phyloP scores from a whole-genome alignment of 2,329 filamentous ascomycete species.

The Aureobasidium musti region DNA sequence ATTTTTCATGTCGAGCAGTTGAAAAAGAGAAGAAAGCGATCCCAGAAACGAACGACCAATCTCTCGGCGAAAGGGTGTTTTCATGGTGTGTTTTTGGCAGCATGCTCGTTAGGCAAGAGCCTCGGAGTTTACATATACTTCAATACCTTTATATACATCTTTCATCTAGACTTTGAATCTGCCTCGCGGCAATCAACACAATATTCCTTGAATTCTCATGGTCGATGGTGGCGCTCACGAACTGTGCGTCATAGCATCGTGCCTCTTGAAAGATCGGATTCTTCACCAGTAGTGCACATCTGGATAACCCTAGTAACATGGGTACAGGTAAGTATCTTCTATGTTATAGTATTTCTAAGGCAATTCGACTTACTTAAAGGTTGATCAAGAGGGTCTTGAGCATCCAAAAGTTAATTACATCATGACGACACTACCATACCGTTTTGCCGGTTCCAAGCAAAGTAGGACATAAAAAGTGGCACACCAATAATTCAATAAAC shows the following conservation, averaged over 20 bases:
- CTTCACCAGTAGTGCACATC: neutral
- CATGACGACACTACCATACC: conserved; percentile 13
- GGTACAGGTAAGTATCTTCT: neutral
- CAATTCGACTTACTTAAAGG: neutral
- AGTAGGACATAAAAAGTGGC: neutral
- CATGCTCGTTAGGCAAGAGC: conserved; percentile 14
- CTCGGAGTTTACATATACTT: neutral
- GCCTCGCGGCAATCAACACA: neutral
- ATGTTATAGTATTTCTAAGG: neutral
- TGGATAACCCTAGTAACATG: neutral
- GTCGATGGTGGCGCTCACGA: neutral
- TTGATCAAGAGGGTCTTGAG: neutral
- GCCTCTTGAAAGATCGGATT: neutral
- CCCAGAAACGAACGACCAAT: conserved; percentile 5
- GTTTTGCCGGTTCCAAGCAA: neutral
- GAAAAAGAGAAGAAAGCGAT: conserved; percentile 9
- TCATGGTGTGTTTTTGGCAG: neutral
- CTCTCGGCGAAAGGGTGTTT: neutral
- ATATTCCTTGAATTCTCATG: neutral
- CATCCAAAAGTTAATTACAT: neutral
- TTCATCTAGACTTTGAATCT: conserved; percentile 8
- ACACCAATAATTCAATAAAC: neutral
- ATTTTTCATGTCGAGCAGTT: conserved; percentile 4
- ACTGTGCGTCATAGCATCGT: neutral
- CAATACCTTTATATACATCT: conserved; percentile 3